These are phyloP conservation scores for Cyclotella kingstonii DNA, from an alignment of 108 stramenopile genomes.

Conservation along the genomic window DNA sequence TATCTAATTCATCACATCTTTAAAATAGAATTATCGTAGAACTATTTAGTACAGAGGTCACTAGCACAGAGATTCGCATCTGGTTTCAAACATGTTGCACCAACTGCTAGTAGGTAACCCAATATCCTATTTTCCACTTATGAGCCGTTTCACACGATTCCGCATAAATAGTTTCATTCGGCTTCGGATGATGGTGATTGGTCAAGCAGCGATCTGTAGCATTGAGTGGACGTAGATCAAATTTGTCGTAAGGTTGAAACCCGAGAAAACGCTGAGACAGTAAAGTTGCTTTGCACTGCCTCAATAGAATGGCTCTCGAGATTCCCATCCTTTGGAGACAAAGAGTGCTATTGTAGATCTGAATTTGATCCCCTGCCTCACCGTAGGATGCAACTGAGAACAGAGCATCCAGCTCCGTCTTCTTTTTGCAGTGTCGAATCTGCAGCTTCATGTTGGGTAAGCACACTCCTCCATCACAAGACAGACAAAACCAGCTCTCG, in stretches of 20 bases:
- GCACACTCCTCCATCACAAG: background rate
- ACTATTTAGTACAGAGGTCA: too few species aligned
- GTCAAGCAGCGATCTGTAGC: conserved; percentile 12
- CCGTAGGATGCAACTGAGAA: background rate
- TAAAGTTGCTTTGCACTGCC: conserved; percentile 2
- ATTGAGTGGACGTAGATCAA: conserved; percentile 13
- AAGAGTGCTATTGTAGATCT: background rate
- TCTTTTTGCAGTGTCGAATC: conserved; percentile 5
- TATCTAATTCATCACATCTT: too few species aligned
- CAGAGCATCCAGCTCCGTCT: background rate
- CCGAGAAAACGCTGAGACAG: conserved; percentile 9
- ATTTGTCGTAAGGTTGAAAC: conserved; percentile 1
- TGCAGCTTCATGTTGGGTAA: background rate
- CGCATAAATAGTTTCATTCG: conserved; percentile 26
- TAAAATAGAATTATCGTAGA: too few species aligned
- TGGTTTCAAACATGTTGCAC: too few species aligned
- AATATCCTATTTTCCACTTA: conserved; percentile 16
- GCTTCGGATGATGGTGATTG: conserved; percentile 29
- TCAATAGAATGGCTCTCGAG: background rate
- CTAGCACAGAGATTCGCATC: too few species aligned
- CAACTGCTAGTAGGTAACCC: too few species aligned
- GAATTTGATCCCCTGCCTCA: background rate
- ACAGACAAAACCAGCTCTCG: conserved; percentile 25
- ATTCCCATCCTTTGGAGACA: conserved; percentile 13
- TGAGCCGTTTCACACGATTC: conserved; percentile 12